Conservation (phyloP, 1,284 basidiomycete genomes). For the Naganishia liquefaciens region DNA sequence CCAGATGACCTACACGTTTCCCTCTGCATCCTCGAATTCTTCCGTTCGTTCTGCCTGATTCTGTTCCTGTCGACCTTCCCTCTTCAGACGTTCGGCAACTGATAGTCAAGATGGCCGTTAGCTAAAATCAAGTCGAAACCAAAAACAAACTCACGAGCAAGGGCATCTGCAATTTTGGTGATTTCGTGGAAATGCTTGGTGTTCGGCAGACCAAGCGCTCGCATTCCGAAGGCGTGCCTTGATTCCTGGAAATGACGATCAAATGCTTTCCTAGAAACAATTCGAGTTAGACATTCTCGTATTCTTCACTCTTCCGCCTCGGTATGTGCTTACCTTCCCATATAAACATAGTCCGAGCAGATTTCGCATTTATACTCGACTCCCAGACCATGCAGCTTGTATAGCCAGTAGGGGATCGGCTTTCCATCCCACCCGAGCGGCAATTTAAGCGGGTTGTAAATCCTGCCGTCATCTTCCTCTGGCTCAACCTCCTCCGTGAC, state of each 20-base stretch:
- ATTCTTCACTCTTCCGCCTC: slow-evolving; percentile 69
- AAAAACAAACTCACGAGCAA: slow-evolving; percentile 67
- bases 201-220: slow-evolving; percentile 93
- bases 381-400: slow-evolving; percentile 94
- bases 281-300: slow-evolving; percentile 62
- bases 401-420: slow-evolving; percentile 98
- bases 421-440: slow-evolving; percentile 98
- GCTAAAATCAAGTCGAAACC: slow-evolving; percentile 3
- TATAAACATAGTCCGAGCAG: slow-evolving; percentile 92
- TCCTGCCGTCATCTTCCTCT: slow-evolving; percentile 73
- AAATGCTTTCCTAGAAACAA: slow-evolving; percentile 43
- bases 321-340: slow-evolving; percentile 71
- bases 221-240: slow-evolving; percentile 96
- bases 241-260: slow-evolving; percentile 68
- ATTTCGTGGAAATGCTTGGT: slow-evolving; percentile 99
- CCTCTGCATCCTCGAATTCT: slow-evolving; percentile 93
- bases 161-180: slow-evolving; percentile 92
- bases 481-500: slow-evolving; percentile 55
- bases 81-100: slow-evolving; percentile 96
- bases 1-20: slow-evolving; percentile 65
- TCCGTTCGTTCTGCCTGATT: slow-evolving; percentile 90
- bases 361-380: slow-evolving; percentile 98
- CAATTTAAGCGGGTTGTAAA: slow-evolving; percentile 96
- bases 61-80: slow-evolving; percentile 86
- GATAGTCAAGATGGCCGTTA: slow-evolving; percentile 16